Evolutionary conservation across 805 yeast genomes (phyloP), one percentile per base, ranked within the genome.

Genomic region (Saturnispora mendoncae): DNA sequence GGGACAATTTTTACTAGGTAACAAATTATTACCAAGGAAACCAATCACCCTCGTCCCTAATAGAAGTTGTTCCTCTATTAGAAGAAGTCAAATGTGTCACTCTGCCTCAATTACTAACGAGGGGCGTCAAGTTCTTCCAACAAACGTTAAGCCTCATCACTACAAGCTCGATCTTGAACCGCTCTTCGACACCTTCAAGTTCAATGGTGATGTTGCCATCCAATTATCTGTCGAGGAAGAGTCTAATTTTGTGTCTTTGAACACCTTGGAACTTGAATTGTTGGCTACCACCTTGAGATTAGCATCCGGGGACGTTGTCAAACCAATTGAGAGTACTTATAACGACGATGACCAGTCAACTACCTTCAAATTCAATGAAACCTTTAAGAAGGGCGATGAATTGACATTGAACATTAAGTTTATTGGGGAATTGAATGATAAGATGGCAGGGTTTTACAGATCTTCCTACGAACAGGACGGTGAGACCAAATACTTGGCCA

Each of bases 91-190:
- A 10, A 39, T 39, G 42, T 39, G 42, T 24, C 26, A 33, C 33
- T n/a, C 38, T 18, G 28, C 18, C 24, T 25, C 33, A 9, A 25
- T 37, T n/a, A 21, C 35, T 35, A 21, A n/a, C 26, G 28, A 15
- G n/a, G 41, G 42, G 6, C 56, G 62, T 47, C 61, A 58, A 45
- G 50, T 60, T n/a, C 48, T 62, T 26, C 67, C 66, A 30, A 48
- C 53, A 3, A 69, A 76, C 46, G 85, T 88, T 48, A 74, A 72
- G 49, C 97, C 98, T 25, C 54, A 65, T 32, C 87, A 84, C 61
- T 90, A 90, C 60, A 74, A 78, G 44, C 59, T 90, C 34, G 66
- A 76, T 7, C 62, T 78, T 31, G 58, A 56, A 41, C 61, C 63
- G 6, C 27, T 47, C 10, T 48, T 61, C 33, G 62, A 58, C 13